Base-by-base conservation (phyloP, 176 grass and related monocot genomes). In the Alloteropsis semialata region DNA sequence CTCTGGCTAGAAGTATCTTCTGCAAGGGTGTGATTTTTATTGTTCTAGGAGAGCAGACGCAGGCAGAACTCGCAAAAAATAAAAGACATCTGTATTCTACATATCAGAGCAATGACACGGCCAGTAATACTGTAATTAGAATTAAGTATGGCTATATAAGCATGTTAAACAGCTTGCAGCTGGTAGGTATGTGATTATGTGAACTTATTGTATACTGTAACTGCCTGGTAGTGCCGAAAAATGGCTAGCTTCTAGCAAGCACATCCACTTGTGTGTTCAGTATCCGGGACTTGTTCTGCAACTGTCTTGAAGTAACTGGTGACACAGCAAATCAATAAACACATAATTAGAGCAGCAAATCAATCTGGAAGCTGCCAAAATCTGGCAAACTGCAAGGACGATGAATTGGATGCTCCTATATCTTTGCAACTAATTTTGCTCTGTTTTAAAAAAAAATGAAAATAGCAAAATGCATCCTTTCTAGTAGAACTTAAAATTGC, bases 231-330 rank as follows among this genome's bases (percentile, higher is more conserved):
- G 28, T 29, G 61, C 4, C 19, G 24, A 41, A 45, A 79, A 79
- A 58, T 60, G 55, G 25, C 48, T 36, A 49, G 57, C 18, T 79
- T 48, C 77, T 96, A 98, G 79, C 96, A 98, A 14, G 91, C 93
- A 70, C 96, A 98, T 82, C 91, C 91, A 24, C 89, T 81, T 64
- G 72, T 92, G 63, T 88, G 89, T 83, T 90, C 85, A 17, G 86
- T 36, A 29, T 87, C 67, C 44, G 83, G 46, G 68, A 54, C 72
- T 83, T 89, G 86, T 46, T 97, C 88, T 53, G 92, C 63, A 70
- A 92, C 73, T 3, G 92, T 85, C 70, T 92, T 88, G 84, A 92
- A 90, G 61, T 96, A 96, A 75, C 96, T 93, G 96, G 48, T 56
- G 65, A 10, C 46, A 75, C 70, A 64, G 27, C n/a, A n/a, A 64